These are phyloP conservation scores for Akanthomyces uredinophilus DNA, from an alignment of 2,329 filamentous ascomycete species.

Conservation along the genomic window DNA sequence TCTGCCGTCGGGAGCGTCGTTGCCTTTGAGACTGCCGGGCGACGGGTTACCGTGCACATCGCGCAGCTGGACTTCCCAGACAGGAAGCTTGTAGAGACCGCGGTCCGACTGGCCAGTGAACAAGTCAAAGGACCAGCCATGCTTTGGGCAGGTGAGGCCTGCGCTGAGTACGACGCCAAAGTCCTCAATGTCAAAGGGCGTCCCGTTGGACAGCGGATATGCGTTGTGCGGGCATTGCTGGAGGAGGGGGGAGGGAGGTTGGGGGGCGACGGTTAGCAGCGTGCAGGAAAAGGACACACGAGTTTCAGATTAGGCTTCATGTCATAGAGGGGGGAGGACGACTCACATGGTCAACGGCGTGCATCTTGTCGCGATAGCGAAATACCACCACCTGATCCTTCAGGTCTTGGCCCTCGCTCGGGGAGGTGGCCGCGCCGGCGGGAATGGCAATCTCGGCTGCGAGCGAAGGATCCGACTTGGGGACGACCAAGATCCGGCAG, in stretches of 20 bases:
- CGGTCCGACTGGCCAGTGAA: slow-evolving; percentile 58
- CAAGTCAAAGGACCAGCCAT: slow-evolving; percentile 67
- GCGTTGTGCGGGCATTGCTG: slow-evolving; percentile 64
- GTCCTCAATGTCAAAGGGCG: slow-evolving; percentile 66
- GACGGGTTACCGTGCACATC: slow-evolving; percentile 11
- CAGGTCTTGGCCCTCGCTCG: slow-evolving; percentile 32
- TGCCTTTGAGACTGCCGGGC: neutral
- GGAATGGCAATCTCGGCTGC: slow-evolving; percentile 33
- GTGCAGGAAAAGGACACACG: slow-evolving; percentile 2
- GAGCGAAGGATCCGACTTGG: slow-evolving; percentile 33
- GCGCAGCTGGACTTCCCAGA: slow-evolving; percentile 60
- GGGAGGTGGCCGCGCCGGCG: slow-evolving; percentile 26
- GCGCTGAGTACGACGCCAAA: slow-evolving; percentile 60
- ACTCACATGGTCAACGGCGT: slow-evolving; percentile 64
- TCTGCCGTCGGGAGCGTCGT: neutral
- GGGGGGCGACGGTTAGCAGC: neutral
- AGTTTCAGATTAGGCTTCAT: neutral
- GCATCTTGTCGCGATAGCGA: slow-evolving; percentile 56
- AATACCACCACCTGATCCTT: slow-evolving; percentile 62
- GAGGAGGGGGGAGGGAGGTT: neutral
- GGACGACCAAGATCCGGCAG: slow-evolving; percentile 56
- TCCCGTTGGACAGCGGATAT: slow-evolving; percentile 59
- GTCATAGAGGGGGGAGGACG: too few species aligned
- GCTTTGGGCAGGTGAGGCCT: slow-evolving; percentile 62
- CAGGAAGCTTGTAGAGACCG: slow-evolving; percentile 53